Evolutionary conservation across 306 rosid genomes (phyloP), one percentile per base, ranked within the genome.

Genomic region (Bauhinia variegata): DNA sequence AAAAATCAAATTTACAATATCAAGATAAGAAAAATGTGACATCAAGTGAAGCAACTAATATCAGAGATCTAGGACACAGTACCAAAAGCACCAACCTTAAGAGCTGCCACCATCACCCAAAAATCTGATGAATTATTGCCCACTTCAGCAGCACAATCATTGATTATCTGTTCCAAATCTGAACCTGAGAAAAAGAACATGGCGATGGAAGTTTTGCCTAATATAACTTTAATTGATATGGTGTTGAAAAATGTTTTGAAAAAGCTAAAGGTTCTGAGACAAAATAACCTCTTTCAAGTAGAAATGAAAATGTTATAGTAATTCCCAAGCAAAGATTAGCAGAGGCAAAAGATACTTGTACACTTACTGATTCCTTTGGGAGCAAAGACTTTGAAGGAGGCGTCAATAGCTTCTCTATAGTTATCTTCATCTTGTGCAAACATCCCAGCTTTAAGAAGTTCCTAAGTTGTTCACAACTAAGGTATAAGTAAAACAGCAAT

Each of bases 21-120:
- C 2, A 15, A 49, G 36, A 28, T 14, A 1, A 17, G 11, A 32
- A 2, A n/a, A 50, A 33, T 3, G 31, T 37, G 41, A 66, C 12
- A 34, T 68, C 37, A 51, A 54, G 39, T 54, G 9, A 60, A 54
- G 68, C 65, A 53, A 38, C 58, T 18, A 36, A 43, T 68, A 52
- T 62, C 55, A 11, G 38, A 69, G 54, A 65, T 46, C 68, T 32
- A 1, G n/a, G 38, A 41, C 33, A 54, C 39, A 76, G 54, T 44
- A 51, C 41, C 43, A 71, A 49, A 65, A 66, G 77, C 62, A 74
- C 88, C 33, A 73, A 92, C 98, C 97, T 93, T 93, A 69, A 93
- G 76, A 31, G 99, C 96, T 77, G 95, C 95, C 73, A 93, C 90
- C 89, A 93, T 69, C 70, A 89, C 86, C 99, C 99, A 93, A 88